phyloP scores from a whole-genome alignment of 768 basidiomycete species.

The Trametes cingulata region DNA sequence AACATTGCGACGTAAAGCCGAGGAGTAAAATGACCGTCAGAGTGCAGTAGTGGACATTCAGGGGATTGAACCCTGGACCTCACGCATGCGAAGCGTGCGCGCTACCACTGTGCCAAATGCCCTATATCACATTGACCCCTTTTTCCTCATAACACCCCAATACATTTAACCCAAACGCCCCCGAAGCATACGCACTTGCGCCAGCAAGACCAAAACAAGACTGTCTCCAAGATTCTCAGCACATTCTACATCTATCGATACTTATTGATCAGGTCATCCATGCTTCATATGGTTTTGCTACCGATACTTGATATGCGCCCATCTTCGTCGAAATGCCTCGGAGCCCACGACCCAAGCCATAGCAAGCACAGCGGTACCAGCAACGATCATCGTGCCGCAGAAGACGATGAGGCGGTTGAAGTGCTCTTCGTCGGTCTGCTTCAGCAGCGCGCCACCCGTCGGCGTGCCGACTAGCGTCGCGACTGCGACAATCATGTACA shows the following conservation, averaged over 20 bases:
- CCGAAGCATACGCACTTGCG: too few relatives aligned
- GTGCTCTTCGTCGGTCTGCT: slow-evolving; percentile 23
- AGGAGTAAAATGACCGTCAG: too few relatives aligned
- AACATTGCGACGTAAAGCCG: too few relatives aligned
- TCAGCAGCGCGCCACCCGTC: slow-evolving; percentile 35
- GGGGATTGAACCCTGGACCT: slow-evolving; percentile 37
- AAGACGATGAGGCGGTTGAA: slow-evolving; percentile 34
- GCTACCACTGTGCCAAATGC: slow-evolving; percentile 40
- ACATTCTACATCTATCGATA: too few relatives aligned
- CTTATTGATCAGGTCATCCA: too few relatives aligned
- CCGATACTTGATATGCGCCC: too few relatives aligned
- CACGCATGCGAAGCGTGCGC: slow-evolving; percentile 39
- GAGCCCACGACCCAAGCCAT: slow-evolving; percentile 7
- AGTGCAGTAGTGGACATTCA: slow-evolving; percentile 28
- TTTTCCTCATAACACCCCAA: too few relatives aligned
- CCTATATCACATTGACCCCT: slow-evolving; percentile 11
- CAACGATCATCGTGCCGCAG: slow-evolving; percentile 30
- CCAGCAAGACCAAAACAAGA: too few relatives aligned
- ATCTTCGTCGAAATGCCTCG: not conserved
- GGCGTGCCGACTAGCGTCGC: slow-evolving; percentile 36
- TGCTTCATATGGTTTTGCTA: too few relatives aligned
- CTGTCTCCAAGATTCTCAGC: too few relatives aligned
- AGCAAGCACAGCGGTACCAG: slow-evolving; percentile 17
- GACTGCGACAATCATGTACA: slow-evolving; percentile 33
- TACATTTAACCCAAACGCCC: too few relatives aligned